Percentiles rank a stretch among this genome's conserved stretches.
These are phyloP conservation scores for Venturia asperata DNA, from an alignment of 2,329 filamentous ascomycete species.

Conservation along the genomic window DNA sequence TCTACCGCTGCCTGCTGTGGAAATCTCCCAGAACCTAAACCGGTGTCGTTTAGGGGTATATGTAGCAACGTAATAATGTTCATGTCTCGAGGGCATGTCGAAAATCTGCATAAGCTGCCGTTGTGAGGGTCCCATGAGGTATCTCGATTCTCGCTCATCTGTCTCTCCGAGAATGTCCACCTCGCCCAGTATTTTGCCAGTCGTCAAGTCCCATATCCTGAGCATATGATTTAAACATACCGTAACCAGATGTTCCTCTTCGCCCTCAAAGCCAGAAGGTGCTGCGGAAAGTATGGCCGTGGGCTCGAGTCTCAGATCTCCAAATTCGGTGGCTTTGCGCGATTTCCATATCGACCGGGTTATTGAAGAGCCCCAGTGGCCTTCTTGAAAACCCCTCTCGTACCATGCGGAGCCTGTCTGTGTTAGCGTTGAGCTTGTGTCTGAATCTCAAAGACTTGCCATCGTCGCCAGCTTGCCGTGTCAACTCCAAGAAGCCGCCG, in stretches of 20 bases:
- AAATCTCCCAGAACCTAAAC: slow-evolving; percentile 88
- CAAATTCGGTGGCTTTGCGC: slow-evolving; percentile 56
- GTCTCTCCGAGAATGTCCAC: slow-evolving; percentile 72
- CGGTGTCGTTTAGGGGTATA: slow-evolving; percentile 85
- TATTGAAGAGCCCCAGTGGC: slow-evolving; percentile 62
- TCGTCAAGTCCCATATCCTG: slow-evolving; percentile 82
- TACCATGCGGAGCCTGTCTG: slow-evolving; percentile 47
- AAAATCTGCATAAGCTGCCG: slow-evolving; percentile 69
- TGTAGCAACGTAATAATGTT: slow-evolving; percentile 60
- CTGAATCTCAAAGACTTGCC: slow-evolving; percentile 11
- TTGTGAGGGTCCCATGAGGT: slow-evolving; percentile 72
- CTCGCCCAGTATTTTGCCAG: slow-evolving; percentile 67
- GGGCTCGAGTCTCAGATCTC: slow-evolving; percentile 52
- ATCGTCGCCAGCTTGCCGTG: slow-evolving; percentile 28
- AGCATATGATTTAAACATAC: slow-evolving; percentile 84
- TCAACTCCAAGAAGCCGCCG: slow-evolving; percentile 42
- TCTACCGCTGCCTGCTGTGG: slow-evolving; percentile 50
- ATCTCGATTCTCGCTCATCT: slow-evolving; percentile 42
- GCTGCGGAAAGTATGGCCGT: slow-evolving; percentile 44
- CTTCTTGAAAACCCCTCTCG: slow-evolving; percentile 66
- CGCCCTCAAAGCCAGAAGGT: slow-evolving; percentile 29
- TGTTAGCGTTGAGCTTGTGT: neutral
- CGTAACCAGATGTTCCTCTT: slow-evolving; percentile 58
- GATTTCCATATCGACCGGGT: slow-evolving; percentile 57
- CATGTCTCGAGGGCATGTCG: slow-evolving; percentile 45